These are phyloP conservation scores for Linanthus parryae DNA, from an alignment of 148 eudicot genomes.

Conservation along the genomic window DNA sequence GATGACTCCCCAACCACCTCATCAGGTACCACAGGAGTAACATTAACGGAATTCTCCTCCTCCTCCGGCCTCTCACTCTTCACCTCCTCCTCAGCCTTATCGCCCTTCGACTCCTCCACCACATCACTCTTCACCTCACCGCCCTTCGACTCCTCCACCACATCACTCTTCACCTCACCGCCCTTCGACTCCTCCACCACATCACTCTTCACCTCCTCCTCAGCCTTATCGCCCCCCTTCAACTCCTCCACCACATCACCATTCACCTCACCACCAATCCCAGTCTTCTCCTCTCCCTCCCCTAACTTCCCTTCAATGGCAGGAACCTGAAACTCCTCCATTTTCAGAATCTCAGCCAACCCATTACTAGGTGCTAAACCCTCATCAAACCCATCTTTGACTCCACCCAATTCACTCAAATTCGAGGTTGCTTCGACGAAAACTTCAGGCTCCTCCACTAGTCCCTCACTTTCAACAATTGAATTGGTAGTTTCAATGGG, in stretches of 20 bases:
- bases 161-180: constrained; percentile 7
- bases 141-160: constrained; percentile 6
- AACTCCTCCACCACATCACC: too few relatives aligned
- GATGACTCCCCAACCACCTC: constrained; percentile 13
- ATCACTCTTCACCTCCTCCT: constrained; percentile 3
- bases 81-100: constrained; percentile 7
- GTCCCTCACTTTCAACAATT: neutral
- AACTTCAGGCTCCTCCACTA: constrained; percentile 7
- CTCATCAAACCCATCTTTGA: constrained; percentile 8
- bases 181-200: constrained; percentile 6
- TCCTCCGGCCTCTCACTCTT: constrained; percentile 6
- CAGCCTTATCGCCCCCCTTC: constrained; percentile 4
- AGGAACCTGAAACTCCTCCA: constrained; percentile 20
- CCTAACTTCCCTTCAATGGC: neutral
- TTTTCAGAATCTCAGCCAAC: constrained; percentile 5
- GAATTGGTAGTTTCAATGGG: neutral
- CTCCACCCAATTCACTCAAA: constrained; percentile 4
- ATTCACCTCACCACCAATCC: too few relatives aligned
- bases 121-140: constrained; percentile 9
- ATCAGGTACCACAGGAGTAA: constrained; percentile 5
- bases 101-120: constrained; percentile 8
- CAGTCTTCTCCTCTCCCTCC: too few relatives aligned
- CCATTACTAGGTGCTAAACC: constrained; percentile 8
- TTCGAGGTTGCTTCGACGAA: neutral
- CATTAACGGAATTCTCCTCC: neutral